Percentiles rank a stretch among this genome's conserved stretches.
Conservation (phyloP, 2,329 filamentous ascomycete genomes). For the Ramularia endophylla region DNA sequence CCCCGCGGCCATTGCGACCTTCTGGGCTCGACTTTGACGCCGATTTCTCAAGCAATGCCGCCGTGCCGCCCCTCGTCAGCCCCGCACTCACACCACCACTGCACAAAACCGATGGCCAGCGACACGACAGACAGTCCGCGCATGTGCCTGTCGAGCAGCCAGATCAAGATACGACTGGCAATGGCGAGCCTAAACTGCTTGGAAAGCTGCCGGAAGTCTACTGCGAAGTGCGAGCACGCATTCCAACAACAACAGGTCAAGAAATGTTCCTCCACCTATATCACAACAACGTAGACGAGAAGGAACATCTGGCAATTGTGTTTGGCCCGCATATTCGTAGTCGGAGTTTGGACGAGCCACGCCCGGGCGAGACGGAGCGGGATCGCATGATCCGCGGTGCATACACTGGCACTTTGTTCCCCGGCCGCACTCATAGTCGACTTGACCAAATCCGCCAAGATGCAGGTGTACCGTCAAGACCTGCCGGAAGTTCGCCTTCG, state of each 20-base stretch:
- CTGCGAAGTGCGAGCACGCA: constrained; percentile 89
- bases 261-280: constrained; percentile 98
- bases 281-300: constrained; percentile 84
- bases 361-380: constrained; percentile 75
- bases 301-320: constrained; percentile 95
- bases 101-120: constrained; percentile 25
- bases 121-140: constrained; percentile 33
- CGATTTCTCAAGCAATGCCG: constrained; percentile 20
- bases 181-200: constrained; percentile 65
- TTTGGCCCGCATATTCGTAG: constrained; percentile 80
- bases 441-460: constrained; percentile 47
- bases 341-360: constrained; percentile 62
- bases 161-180: constrained; percentile 25
- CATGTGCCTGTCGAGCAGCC: constrained; percentile 37
- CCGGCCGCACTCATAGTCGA: constrained; percentile 72
- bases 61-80: constrained; percentile 41
- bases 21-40: constrained; percentile 35
- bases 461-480: constrained; percentile 26
- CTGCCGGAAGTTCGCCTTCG: constrained; percentile 15
- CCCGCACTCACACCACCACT: constrained; percentile 41
- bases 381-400: constrained; percentile 92
- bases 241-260: constrained; percentile 82
- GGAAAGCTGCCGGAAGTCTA: constrained; percentile 75
- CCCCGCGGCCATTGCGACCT: constrained; percentile 37
- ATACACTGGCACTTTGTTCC: constrained; percentile 81